Evolutionary conservation across 2,329 filamentous ascomycete species (phyloP), one percentile per base, ranked within the genome.

Genomic region (Graphilbum ipis-grandicollis): DNA sequence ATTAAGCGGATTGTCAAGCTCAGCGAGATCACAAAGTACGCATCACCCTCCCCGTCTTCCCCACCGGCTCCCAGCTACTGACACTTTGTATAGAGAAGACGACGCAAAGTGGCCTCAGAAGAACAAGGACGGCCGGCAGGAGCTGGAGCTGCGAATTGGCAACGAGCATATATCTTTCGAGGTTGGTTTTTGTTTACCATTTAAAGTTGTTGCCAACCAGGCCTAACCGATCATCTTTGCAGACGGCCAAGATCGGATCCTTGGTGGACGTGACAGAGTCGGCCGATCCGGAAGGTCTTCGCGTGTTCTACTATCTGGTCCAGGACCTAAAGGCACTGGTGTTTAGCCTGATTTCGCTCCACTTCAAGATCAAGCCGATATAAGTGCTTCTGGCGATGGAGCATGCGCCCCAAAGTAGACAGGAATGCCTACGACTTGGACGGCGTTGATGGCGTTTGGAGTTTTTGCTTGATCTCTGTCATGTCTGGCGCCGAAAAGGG

Each of bases 101-200:
- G 90, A 98, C 56, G 81, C 77, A 19, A 94, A 94, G 56, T 98
- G 90, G 90, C 90, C 90, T 1, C 84, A 92, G 57, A 98, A 96
- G 71, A 98, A 98, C 63, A 96, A 96, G 62, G 90, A 98, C 50
- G 90, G 90, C 26, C 75, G 88, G 44, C 90, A 98, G 56, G 90
- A 98, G 60, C 67, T 98, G 34, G 90, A 98, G 58, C 94, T 98
- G 41, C 72, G 86, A 34, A 56, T 98, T 39, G 90, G 88, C 31
- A 90, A 80, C 50, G 90, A 98, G 45, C 88, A 96, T 56, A 96
- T 98, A 48, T 92, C 85, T 2, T 98, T 98, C 47, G 90, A 98
- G 77, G 86, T n/a, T n/a, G n/a, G n/a, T n/a, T n/a, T n/a, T n/a
- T n/a, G n/a, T n/a, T n/a, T n/a, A n/a, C n/a, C n/a, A n/a, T n/a